Evolutionary conservation across 2,329 filamentous ascomycete species (phyloP), one percentile per base, ranked within the genome.

Genomic region (Aspergillus luchuensis): DNA sequence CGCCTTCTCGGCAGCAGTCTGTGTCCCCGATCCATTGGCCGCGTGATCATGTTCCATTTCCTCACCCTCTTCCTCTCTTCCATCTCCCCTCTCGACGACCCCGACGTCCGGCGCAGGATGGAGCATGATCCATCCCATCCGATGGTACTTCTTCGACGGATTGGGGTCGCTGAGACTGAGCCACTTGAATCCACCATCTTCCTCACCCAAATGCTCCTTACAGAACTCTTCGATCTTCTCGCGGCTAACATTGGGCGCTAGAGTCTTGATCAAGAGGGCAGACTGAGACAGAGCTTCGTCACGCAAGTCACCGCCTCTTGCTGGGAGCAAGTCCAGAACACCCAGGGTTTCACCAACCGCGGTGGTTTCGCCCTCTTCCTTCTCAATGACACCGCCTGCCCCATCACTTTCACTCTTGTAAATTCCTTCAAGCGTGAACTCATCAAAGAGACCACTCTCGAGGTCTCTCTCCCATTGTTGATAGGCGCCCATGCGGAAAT

Each of bases 111-210:
- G 83, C 13, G 87, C 87, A 15, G 92, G 90, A 71, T 98, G 90
- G 8, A 99, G 84, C 85, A 98, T 95, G 62, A 99, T 96, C 94
- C 96, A 99, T 21, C 95, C 95, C 76, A 99, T 98, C 21, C 95
- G 89, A 74, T 99, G 95, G 72, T 93, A 99, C 65, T 96, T 90
- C 80, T 99, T 99, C 71, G 92, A 90, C 1, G 95, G 95, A 72
- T 99, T 99, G 0, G 95, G 95, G 70, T 99, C 95, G 67, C 93
- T 97, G 53, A 99, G 84, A 36, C 94, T 98, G 5, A 99, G 83
- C 88, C 94, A 98, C 73, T 94, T 96, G 80, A 95, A 97, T 2
- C 94, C 94, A 56, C 93, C 93, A 65, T 95, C 89, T 50, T 89
- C 89, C 70, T 97, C 93, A 13, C 94, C 93, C 4, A 98, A 85